A percentile compares a stretch with the other conserved stretches of the same genome.
These are phyloP conservation scores for Drechslerella dactyloides DNA, from an alignment of 2,329 filamentous ascomycete genomes.

Conservation along the genomic window DNA sequence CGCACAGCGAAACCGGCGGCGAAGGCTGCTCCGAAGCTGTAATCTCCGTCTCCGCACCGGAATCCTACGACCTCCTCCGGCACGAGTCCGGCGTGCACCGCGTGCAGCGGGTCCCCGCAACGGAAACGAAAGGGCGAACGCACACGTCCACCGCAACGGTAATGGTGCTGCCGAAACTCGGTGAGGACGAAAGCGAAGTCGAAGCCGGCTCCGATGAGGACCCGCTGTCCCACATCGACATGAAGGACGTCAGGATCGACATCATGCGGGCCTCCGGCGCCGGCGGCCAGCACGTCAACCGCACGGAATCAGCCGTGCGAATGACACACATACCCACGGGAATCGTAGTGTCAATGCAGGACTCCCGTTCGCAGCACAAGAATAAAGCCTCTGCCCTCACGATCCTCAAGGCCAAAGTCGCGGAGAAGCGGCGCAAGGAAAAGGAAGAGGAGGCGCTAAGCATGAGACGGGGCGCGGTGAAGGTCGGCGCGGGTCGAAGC, in stretches of 20 bases:
- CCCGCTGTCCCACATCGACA: slow-evolving; percentile 88
- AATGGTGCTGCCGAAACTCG: slow-evolving; percentile 86
- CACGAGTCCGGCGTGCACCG: slow-evolving; percentile 93
- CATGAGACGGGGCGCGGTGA: slow-evolving; percentile 77
- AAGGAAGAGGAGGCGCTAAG: slow-evolving; percentile 79
- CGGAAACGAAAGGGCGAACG: slow-evolving; percentile 79
- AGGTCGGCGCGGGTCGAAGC: slow-evolving; percentile 81
- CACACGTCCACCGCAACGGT: slow-evolving; percentile 95
- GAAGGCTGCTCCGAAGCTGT: slow-evolving; percentile 79
- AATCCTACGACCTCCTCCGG: slow-evolving; percentile 80
- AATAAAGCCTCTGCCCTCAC: slow-evolving; percentile 90
- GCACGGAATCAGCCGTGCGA: slow-evolving; percentile 92
- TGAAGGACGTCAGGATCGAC: slow-evolving; percentile 80
- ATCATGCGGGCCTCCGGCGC: slow-evolving; percentile 92
- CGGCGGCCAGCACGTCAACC: slow-evolving; percentile 97
- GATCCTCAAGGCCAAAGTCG: slow-evolving; percentile 78
- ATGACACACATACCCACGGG: slow-evolving; percentile 89
- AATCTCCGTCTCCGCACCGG: slow-evolving; percentile 76
- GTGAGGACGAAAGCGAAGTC: slow-evolving; percentile 63
- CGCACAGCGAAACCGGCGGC: slow-evolving; percentile 65
- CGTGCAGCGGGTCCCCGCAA: slow-evolving; percentile 93
- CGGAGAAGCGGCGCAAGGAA: slow-evolving; percentile 61
- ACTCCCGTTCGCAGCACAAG: slow-evolving; percentile 84
- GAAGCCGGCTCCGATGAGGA: slow-evolving; percentile 68
- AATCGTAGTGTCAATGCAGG: slow-evolving; percentile 88